Conservation (phyloP, 768 basidiomycete species). For the Antrodiella citrinella region DNA sequence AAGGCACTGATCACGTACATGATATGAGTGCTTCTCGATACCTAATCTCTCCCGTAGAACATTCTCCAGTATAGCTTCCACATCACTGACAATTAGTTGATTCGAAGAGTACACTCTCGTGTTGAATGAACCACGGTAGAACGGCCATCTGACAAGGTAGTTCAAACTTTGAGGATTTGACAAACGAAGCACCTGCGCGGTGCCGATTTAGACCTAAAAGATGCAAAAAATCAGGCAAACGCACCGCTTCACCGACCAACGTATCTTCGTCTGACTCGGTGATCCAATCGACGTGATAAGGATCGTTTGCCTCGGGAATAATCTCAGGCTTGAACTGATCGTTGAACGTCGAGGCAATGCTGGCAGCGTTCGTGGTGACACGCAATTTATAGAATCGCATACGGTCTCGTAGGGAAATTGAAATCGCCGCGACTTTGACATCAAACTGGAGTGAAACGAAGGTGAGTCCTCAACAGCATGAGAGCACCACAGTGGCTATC, state of each 20-base stretch:
- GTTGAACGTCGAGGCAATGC: conserved; percentile 72
- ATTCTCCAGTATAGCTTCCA: conserved; percentile 58
- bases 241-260: conserved; percentile 66
- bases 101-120: conserved; percentile 63
- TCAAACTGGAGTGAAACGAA: conserved; percentile 45
- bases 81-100: conserved; percentile 68
- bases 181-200: conserved; percentile 55
- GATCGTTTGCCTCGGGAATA: conserved; percentile 82
- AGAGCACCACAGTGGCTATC: conserved; percentile 17
- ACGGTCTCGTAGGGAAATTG: conserved; percentile 65
- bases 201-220: neutral
- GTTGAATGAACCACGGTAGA: conserved; percentile 78
- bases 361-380: conserved; percentile 62
- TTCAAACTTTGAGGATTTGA: conserved; percentile 60
- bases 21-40: conserved; percentile 45
- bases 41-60: conserved; percentile 55
- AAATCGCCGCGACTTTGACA: conserved; percentile 64
- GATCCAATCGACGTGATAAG: conserved; percentile 81
- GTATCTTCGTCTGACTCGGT: conserved; percentile 42
- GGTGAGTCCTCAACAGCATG: neutral
- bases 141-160: conserved; percentile 77
- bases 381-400: conserved; percentile 83
- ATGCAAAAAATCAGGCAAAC: conserved; percentile 4
- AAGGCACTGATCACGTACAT: too few relatives aligned
- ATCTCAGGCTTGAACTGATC: conserved; percentile 76